phyloP scores from a whole-genome alignment of 768 basidiomycete species.

The Serpula lacrymans region DNA sequence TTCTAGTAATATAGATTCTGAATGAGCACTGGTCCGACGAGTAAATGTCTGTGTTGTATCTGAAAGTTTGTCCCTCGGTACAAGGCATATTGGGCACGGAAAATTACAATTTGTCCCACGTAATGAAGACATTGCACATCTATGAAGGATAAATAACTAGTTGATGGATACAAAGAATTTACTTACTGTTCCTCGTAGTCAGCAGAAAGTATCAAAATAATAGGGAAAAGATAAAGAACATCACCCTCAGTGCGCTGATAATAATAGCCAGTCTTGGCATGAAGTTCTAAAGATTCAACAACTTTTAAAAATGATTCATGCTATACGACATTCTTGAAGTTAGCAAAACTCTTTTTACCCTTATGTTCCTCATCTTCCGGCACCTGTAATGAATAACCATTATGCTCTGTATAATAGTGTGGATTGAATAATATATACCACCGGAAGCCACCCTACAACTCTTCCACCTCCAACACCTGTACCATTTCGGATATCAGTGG shows the following conservation, averaged over 20 bases:
- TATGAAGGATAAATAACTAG: constrained; percentile 8
- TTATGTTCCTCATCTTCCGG: constrained; percentile 5
- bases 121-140: constrained; percentile 33
- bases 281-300: not conserved
- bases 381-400: not conserved
- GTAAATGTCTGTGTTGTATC: constrained; percentile 13
- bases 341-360: constrained; percentile 3
- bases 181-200: constrained; percentile 46
- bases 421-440: constrained; percentile 22
- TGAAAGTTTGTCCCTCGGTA: constrained; percentile 22
- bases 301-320: constrained; percentile 8
- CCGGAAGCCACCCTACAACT: constrained; percentile 37
- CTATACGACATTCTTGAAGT: constrained; percentile 11
- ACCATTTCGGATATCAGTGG: constrained; percentile 28
- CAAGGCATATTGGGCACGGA: constrained; percentile 37
- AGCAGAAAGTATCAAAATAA: constrained; percentile 29
- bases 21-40: constrained; percentile 15
- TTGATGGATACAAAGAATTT: not conserved
- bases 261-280: constrained; percentile 7
- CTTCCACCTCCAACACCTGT: constrained; percentile 29
- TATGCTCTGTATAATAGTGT: not conserved
- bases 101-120: constrained; percentile 20
- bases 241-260: constrained; percentile 29
- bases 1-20: constrained; percentile 12
- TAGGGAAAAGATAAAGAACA: constrained; percentile 26